phyloP scores from a whole-genome alignment of 805 yeast species.

The Saccharomycopsis vini region DNA sequence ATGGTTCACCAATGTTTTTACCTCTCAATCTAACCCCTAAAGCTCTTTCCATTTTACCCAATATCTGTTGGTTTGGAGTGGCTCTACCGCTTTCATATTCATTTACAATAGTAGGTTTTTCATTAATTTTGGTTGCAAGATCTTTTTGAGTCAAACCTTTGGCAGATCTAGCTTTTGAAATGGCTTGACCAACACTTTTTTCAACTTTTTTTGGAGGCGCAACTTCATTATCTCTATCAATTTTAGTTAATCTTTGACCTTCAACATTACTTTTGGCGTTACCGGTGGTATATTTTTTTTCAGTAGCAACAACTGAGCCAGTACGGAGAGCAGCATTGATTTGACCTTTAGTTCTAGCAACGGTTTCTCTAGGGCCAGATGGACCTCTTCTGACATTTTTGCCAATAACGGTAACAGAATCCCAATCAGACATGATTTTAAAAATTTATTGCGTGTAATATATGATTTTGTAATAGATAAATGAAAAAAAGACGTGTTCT shows the following conservation, averaged over 20 bases:
- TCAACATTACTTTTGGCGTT: slow-evolving; percentile 66
- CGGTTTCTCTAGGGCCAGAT: slow-evolving; percentile 77
- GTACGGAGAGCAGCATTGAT: slow-evolving; percentile 91
- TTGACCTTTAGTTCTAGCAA: slow-evolving; percentile 68
- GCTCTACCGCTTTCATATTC: slow-evolving; percentile 98
- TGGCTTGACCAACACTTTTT: slow-evolving; percentile 76
- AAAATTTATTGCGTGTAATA: slow-evolving; percentile 16
- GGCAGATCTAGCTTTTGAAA: slow-evolving; percentile 76
- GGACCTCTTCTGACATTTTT: slow-evolving; percentile 81
- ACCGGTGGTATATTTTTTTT: slow-evolving; percentile 70
- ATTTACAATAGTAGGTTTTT: slow-evolving; percentile 89
- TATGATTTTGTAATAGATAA: slow-evolving; percentile 3
- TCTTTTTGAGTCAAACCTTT: slow-evolving; percentile 91
- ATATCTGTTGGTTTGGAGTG: slow-evolving; percentile 88
- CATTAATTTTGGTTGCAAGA: slow-evolving; percentile 89
- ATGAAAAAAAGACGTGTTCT: background rate
- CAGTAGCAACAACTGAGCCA: slow-evolving; percentile 83
- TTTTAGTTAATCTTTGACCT: slow-evolving; percentile 89
- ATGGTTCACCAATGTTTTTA: slow-evolving; percentile 87
- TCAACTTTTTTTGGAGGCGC: slow-evolving; percentile 88
- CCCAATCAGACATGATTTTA: too few species aligned
- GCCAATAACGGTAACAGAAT: slow-evolving; percentile 81
- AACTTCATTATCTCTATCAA: slow-evolving; percentile 89
- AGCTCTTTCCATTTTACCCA: slow-evolving; percentile 87
- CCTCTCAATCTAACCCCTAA: slow-evolving; percentile 94